Evolutionary conservation across 805 yeast species (phyloP), one percentile per base, ranked within the genome.

Genomic region (Yarrowia phangngaensis): DNA sequence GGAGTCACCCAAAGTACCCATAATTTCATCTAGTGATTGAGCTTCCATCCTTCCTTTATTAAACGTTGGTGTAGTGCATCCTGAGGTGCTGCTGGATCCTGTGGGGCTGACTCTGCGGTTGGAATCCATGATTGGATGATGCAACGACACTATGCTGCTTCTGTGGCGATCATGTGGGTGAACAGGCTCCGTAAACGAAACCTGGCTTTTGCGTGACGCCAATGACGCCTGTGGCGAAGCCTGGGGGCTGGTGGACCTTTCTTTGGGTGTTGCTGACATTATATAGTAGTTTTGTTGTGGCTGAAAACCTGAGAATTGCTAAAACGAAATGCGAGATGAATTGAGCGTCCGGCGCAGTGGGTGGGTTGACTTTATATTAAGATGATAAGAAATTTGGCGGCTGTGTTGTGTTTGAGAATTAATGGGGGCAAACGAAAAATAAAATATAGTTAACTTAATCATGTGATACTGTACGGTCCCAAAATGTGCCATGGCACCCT

Each of bases 111-210:
- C 16, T n/a, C 46, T n/a, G 4, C 35, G 34, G 28, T 40, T 28
- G 13, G 34, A 13, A n/a, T 29, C 34, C 22, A 29, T 20, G 12
- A 41, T 30, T 30, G 16, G 48, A 20, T 41, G 35, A 7, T 29
- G 48, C 34, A 41, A 22, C 9, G 48, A 41, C 11, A 41, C 48
- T 22, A 30, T 35, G 17, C 22, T 15, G 48, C 30, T 41, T 29
- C 48, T 29, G 48, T 41, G 48, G 20, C 48, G 14, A 13, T 41
- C 48, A 4, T 38, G 26, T n/a, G 48, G 48, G 8, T 41, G 35
- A 12, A 41, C 48, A 28, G 48, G 48, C 13, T 29, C 35, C 11
- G 35, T 41, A 22, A 41, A 41, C 4, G 48, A 41, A 6, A 41
- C 48, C 15, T 29, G 20, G 35, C 35, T 41, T 41, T 41, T 41